Percentiles rank a stretch among this genome's conserved stretches.
phyloP scores from a whole-genome alignment of 768 basidiomycete genomes.

The Crepidotus variabilis region DNA sequence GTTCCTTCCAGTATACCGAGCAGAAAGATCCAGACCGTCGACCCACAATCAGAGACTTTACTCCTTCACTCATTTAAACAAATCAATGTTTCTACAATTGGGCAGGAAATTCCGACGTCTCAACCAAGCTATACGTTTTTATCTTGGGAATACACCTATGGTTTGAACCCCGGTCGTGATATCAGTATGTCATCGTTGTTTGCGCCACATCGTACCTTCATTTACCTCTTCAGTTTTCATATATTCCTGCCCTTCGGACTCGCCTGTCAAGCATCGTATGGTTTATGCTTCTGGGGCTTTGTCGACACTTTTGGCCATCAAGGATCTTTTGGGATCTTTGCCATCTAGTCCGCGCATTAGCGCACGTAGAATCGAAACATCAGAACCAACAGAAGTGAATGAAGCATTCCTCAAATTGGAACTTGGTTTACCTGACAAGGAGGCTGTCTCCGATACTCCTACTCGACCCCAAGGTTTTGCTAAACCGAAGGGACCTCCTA shows the following conservation, averaged over 20 bases:
- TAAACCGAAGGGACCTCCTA: conserved; percentile 63
- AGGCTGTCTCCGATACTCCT: conserved; percentile 6
- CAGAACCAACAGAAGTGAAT: conserved; percentile 70
- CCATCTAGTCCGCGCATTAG: conserved; percentile 38
- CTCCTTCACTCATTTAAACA: conserved; percentile 37
- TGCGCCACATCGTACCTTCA: background rate
- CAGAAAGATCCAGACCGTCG: conserved; percentile 50
- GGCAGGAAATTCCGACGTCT: conserved; percentile 45
- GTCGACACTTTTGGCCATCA: conserved; percentile 53
- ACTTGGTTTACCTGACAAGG: conserved; percentile 34
- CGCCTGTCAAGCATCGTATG: conserved; percentile 85
- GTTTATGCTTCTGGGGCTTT: conserved; percentile 75
- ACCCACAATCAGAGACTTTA: conserved; percentile 59
- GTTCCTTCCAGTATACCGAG: background rate
- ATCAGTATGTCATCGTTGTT: conserved; percentile 43
- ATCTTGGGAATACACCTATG: conserved; percentile 50
- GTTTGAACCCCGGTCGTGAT: conserved; percentile 43
- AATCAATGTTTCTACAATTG: conserved; percentile 39
- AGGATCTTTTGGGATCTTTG: conserved; percentile 42
- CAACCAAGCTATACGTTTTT: conserved; percentile 71
- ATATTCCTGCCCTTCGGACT: conserved; percentile 83
- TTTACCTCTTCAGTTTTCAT: conserved; percentile 61
- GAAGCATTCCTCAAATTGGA: conserved; percentile 59
- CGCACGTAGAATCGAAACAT: conserved; percentile 76
- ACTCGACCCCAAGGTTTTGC: conserved; percentile 55